Conservation (phyloP, 495 filamentous ascomycete species). For the Aspergillus bertholletiae region DNA sequence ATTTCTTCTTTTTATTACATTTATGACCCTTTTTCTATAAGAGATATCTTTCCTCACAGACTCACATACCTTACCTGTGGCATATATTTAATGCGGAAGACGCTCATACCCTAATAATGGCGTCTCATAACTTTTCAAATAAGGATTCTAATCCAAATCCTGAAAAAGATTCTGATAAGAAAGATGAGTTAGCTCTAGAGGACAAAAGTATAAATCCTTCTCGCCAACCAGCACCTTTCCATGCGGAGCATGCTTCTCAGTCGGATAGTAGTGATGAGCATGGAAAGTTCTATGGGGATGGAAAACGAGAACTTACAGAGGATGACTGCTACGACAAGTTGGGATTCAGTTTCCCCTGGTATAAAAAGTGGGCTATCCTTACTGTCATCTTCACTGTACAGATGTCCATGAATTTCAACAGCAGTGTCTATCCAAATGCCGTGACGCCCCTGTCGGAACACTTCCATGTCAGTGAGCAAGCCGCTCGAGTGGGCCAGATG, state of each 20-base stretch:
- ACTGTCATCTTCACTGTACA: slow-evolving; percentile 56
- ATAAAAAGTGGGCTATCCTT: slow-evolving; percentile 61
- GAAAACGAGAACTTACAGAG: slow-evolving; percentile 53
- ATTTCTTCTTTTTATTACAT: not conserved
- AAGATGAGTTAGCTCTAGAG: not conserved
- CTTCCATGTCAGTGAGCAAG: slow-evolving; percentile 45
- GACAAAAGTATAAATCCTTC: slow-evolving; percentile 15
- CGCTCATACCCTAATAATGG: not conserved
- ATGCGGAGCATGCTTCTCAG: slow-evolving; percentile 20
- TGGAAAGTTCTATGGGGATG: slow-evolving; percentile 19
- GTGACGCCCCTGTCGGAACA: slow-evolving; percentile 45
- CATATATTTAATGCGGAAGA: not conserved
- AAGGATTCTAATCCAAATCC: not conserved
- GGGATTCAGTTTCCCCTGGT: slow-evolving; percentile 48
- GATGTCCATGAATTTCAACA: slow-evolving; percentile 58
- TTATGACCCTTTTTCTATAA: not conserved
- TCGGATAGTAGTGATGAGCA: slow-evolving; percentile 14
- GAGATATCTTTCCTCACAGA: not conserved
- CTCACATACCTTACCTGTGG: not conserved
- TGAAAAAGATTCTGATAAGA: slow-evolving; percentile 2
- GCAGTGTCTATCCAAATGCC: slow-evolving; percentile 53
- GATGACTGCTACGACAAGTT: slow-evolving; percentile 56
- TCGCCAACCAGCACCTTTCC: slow-evolving; percentile 7
- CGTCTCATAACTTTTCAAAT: not conserved
- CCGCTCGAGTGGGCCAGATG: slow-evolving; percentile 53